Percentiles rank a stretch among this genome's conserved stretches.
Evolutionary conservation across 2,329 filamentous ascomycete species (phyloP).

Genomic region (Mycosphaerelloides madeirae): DNA sequence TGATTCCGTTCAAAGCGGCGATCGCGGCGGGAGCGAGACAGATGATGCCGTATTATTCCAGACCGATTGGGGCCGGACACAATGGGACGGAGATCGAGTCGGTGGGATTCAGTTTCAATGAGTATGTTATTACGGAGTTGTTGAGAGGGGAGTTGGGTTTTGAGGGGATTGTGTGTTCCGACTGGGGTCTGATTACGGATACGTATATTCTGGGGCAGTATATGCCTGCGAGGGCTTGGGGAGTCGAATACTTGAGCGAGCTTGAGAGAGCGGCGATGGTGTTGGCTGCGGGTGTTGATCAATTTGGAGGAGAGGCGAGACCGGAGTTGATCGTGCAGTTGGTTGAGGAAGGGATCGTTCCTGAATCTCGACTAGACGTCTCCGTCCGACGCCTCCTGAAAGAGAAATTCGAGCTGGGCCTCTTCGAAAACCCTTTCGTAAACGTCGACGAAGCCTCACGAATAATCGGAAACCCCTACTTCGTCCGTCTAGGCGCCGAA

Average conservation of each 20-base stretch:
- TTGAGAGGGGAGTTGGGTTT: slow-evolving; percentile 47
- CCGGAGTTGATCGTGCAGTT: slow-evolving; percentile 49
- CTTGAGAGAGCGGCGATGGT: slow-evolving; percentile 42
- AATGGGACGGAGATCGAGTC: slow-evolving; percentile 44
- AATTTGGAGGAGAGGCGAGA: slow-evolving; percentile 48
- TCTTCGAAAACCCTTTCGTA: slow-evolving; percentile 51
- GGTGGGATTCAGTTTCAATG: slow-evolving; percentile 51
- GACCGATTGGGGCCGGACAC: no score
- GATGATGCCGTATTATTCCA: slow-evolving; percentile 52
- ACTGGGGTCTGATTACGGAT: slow-evolving; percentile 52
- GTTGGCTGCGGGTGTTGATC: slow-evolving; percentile 50
- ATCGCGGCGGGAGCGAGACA: slow-evolving; percentile 48
- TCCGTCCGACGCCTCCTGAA: slow-evolving; percentile 45
- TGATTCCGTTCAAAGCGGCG: slow-evolving; percentile 49
- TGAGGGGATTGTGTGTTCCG: slow-evolving; percentile 49
- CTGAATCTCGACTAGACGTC: slow-evolving; percentile 43
- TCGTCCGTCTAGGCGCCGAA: slow-evolving; percentile 36
- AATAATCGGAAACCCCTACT: slow-evolving; percentile 45
- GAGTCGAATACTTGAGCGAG: slow-evolving; percentile 43
- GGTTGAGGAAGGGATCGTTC: slow-evolving; percentile 38
- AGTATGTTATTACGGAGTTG: slow-evolving; percentile 47
- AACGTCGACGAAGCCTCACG: slow-evolving; percentile 40
- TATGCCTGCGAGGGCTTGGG: slow-evolving; percentile 49
- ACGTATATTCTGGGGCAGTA: slow-evolving; percentile 39
- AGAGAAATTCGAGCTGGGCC: slow-evolving; percentile 50